phyloP scores from a whole-genome alignment of 768 basidiomycete genomes.

The Suillus plorans region DNA sequence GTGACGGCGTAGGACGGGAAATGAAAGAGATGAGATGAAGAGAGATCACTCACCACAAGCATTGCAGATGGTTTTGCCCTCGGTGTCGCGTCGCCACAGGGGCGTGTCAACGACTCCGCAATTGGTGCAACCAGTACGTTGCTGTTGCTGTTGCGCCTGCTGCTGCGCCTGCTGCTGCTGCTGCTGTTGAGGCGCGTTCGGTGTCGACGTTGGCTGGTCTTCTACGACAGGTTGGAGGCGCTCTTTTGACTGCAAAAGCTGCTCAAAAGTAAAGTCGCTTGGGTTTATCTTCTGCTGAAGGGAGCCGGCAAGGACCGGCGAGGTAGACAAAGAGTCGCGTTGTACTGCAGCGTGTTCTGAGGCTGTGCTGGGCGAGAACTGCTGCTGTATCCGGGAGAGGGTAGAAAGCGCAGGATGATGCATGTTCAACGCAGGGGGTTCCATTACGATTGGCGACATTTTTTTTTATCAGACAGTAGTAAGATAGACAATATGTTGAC shows the following conservation, averaged over 20 bases:
- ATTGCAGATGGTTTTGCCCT: constrained; percentile 86
- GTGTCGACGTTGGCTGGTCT: constrained; percentile 16
- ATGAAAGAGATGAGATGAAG: constrained; percentile 36
- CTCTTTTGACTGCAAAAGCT: constrained; percentile 32
- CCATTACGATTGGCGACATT: constrained; percentile 62
- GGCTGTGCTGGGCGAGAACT: constrained; percentile 36
- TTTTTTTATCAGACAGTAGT: constrained; percentile 24
- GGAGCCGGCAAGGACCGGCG: constrained; percentile 21
- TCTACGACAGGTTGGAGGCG: constrained; percentile 16
- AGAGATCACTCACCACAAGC: constrained; percentile 74
- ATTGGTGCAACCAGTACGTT: constrained; percentile 57
- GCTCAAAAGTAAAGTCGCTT: constrained; percentile 31
- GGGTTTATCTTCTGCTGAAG: constrained; percentile 31
- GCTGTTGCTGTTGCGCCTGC: constrained; percentile 36
- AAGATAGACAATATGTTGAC: constrained; percentile 30
- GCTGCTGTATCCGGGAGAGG: constrained; percentile 50
- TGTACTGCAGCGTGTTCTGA: constrained; percentile 14
- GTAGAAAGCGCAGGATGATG: constrained; percentile 42
- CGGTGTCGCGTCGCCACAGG: constrained; percentile 79
- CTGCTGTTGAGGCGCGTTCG: constrained; percentile 23
- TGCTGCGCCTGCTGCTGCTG: not conserved
- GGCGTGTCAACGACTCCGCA: constrained; percentile 80
- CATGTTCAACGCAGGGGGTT: constrained; percentile 51
- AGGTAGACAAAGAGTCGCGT: constrained; percentile 12
- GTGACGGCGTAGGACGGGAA: constrained; percentile 36